These are phyloP conservation scores for Boletus reticulatus DNA, from an alignment of 768 basidiomycete genomes.

Conservation along the genomic window DNA sequence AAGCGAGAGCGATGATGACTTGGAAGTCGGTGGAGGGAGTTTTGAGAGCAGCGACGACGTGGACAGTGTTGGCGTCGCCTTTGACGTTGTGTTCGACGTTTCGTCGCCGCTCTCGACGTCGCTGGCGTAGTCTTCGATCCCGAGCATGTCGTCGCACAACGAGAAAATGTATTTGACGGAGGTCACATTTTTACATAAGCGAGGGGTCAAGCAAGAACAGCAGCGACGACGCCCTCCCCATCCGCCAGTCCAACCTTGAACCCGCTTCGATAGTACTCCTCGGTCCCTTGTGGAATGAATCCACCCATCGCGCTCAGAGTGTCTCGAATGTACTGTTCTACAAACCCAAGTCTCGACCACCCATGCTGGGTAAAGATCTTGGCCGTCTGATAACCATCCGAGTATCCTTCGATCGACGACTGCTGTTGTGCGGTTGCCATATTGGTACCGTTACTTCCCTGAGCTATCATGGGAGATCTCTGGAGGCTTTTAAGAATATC, in stretches of 20 bases:
- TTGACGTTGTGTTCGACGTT: conserved; percentile 7
- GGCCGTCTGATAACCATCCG: conserved; percentile 57
- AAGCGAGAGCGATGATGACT: conserved; percentile 29
- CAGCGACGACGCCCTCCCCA: conserved; percentile 12
- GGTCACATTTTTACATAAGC: not conserved
- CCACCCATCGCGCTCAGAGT: conserved; percentile 27
- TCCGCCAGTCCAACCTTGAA: conserved; percentile 17
- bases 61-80: conserved; percentile 3
- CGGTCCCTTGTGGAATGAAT: conserved; percentile 5
- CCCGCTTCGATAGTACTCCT: conserved; percentile 8
- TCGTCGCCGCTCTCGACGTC: conserved; percentile 60
- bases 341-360: conserved; percentile 56
- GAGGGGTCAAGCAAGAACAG: conserved; percentile 1
- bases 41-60: conserved; percentile 14
- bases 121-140: conserved; percentile 73
- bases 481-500: conserved; percentile 12
- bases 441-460: not conserved
- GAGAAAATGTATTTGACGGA: too few species aligned
- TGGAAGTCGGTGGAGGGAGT: conserved; percentile 29
- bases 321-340: conserved; percentile 58
- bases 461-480: not conserved
- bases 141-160: too few species aligned
- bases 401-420: conserved; percentile 44
- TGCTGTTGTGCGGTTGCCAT: conserved; percentile 8
- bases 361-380: conserved; percentile 50